Evolutionary conservation across 441 rosid species (phyloP).

Genomic region (Macaranga tanarius): DNA sequence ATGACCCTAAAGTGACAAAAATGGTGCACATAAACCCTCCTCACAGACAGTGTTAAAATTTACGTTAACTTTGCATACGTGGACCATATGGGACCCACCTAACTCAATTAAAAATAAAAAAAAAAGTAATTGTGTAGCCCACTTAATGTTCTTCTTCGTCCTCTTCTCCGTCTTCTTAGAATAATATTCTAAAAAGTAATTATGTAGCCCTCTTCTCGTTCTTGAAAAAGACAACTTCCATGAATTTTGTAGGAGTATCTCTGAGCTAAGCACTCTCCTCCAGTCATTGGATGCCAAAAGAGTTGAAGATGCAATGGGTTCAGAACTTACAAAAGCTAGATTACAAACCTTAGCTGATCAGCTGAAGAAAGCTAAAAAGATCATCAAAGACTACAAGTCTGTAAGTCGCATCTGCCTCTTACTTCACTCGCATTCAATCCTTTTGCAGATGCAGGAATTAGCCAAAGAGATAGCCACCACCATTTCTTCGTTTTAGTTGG

Average conservation of each 20-base stretch:
- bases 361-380: slow-evolving; percentile 32
- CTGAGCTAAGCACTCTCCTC: slow-evolving; percentile 32
- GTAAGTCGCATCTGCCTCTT: slow-evolving; percentile 40
- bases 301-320: slow-evolving; percentile 38
- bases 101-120: no score
- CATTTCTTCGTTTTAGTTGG: slow-evolving; percentile 42
- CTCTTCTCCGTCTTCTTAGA: no score
- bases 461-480: slow-evolving; percentile 45
- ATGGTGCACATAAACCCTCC: no score
- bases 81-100: no score
- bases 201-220: no score
- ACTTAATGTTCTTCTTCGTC: no score
- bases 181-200: no score
- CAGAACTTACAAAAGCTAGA: slow-evolving; percentile 28
- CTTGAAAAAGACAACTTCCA: slow-evolving; percentile 38
- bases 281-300: slow-evolving; percentile 31
- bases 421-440: slow-evolving; percentile 33
- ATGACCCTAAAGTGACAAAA: no score
- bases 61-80: no score
- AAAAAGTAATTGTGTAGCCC: no score
- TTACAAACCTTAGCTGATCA: slow-evolving; percentile 34
- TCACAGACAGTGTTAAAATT: no score
- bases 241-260: slow-evolving; percentile 37
- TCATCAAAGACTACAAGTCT: slow-evolving; percentile 37
- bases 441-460: slow-evolving; percentile 34